A percentile compares a stretch with the other conserved stretches of the same genome.
Conservation (phyloP, 805 yeast genomes). For the Yamadazyma olivae region DNA sequence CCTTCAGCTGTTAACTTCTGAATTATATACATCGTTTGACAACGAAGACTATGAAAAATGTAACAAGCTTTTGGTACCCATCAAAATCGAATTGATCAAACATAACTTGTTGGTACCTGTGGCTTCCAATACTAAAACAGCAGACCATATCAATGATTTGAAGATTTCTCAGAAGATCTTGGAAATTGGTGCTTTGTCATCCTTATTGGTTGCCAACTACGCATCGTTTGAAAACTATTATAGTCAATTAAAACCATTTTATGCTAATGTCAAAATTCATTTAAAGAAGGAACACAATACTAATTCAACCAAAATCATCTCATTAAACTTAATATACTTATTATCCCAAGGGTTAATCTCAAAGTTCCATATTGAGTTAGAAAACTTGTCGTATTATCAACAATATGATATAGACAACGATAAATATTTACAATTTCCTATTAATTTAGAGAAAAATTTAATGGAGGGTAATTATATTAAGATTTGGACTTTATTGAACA, state of each 20-base stretch:
- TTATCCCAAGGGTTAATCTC: conserved; percentile 83
- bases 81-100: conserved; percentile 77
- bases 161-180: conserved; percentile 76
- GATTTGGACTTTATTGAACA: conserved; percentile 74
- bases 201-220: conserved; percentile 63
- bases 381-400: conserved; percentile 53
- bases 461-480: conserved; percentile 96
- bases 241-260: conserved; percentile 76
- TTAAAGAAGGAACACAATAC: conserved; percentile 26
- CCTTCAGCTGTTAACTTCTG: conserved; percentile 65
- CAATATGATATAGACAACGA: conserved; percentile 61
- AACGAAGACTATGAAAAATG: conserved; percentile 61
- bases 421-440: conserved; percentile 74
- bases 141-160: conserved; percentile 58
- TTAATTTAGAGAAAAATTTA: conserved; percentile 85
- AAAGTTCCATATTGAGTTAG: conserved; percentile 87
- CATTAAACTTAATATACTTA: conserved; percentile 71
- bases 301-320: conserved; percentile 59
- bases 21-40: conserved; percentile 64
- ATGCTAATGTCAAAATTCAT: conserved; percentile 48
- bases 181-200: conserved; percentile 83
- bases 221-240: conserved; percentile 68
- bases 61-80: conserved; percentile 57
- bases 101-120: conserved; percentile 73
- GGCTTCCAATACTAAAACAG: conserved; percentile 26